Evolutionary conservation across 148 eudicot genomes (phyloP).

Genomic region (Polygonum aviculare): DNA sequence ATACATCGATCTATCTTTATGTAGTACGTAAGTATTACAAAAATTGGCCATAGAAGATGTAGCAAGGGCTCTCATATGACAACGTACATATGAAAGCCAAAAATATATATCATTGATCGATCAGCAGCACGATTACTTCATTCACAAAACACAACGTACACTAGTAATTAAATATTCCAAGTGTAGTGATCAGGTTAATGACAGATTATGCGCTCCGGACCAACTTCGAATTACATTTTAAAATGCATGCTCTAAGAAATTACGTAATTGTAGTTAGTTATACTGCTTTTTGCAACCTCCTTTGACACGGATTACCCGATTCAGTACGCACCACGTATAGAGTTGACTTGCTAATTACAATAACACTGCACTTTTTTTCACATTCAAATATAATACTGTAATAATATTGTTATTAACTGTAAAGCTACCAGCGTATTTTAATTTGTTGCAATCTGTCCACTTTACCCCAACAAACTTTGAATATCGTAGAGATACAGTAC

Average conservation of each 20-base stretch:
- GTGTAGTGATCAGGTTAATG: not conserved
- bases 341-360: slow-evolving; percentile 6
- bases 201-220: not conserved
- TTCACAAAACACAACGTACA: too few relatives aligned
- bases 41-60: too few relatives aligned
- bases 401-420: too few relatives aligned
- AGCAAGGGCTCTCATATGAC: too few relatives aligned
- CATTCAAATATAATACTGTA: not conserved
- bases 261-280: not conserved
- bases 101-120: too few relatives aligned
- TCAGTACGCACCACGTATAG: slow-evolving; percentile 1
- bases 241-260: not conserved
- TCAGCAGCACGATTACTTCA: too few relatives aligned
- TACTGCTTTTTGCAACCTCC: not conserved
- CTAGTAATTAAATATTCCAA: too few relatives aligned
- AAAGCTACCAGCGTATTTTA: not conserved
- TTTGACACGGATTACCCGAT: not conserved
- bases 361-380: not conserved
- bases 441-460: slow-evolving; percentile 7
- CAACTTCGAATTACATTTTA: not conserved
- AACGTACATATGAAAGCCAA: too few relatives aligned
- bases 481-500: not conserved
- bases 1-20: too few relatives aligned
- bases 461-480: not conserved
- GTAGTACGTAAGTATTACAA: too few relatives aligned